Percentiles rank a stretch among this genome's conserved stretches.
These are phyloP conservation scores for Saccharomyces kudriavzevii DNA, from an alignment of 805 yeast species.

Conservation along the genomic window DNA sequence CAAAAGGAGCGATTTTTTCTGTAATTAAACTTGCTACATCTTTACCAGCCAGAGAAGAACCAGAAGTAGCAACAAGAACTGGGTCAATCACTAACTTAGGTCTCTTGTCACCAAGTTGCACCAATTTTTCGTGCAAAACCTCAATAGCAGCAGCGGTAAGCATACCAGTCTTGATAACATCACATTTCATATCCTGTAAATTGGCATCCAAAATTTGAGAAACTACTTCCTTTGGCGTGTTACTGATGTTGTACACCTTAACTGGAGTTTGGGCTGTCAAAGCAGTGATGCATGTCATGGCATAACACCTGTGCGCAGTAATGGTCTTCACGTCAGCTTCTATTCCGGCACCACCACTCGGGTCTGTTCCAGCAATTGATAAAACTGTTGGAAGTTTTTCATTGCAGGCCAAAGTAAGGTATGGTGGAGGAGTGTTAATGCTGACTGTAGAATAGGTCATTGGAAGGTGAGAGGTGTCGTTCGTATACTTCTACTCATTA, in stretches of 20 bases:
- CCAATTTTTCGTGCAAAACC: constrained; percentile 35
- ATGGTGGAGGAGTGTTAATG: constrained; percentile 29
- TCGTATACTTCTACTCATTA: neutral
- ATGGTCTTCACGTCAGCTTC: constrained; percentile 83
- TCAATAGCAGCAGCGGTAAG: constrained; percentile 47
- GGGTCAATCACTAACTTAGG: constrained; percentile 64
- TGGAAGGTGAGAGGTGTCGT: neutral
- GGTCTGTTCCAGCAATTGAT: constrained; percentile 67
- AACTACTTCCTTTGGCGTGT: constrained; percentile 39
- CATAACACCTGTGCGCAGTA: constrained; percentile 67
- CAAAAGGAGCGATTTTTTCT: constrained; percentile 40
- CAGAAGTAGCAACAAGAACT: constrained; percentile 77
- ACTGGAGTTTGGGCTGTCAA: constrained; percentile 68
- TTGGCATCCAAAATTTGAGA: constrained; percentile 43
- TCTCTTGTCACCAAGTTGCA: constrained; percentile 21
- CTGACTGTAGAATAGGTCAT: constrained; percentile 5
- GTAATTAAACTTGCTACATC: constrained; percentile 34
- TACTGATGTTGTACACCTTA: constrained; percentile 35
- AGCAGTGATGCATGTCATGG: constrained; percentile 68
- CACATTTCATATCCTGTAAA: constrained; percentile 51
- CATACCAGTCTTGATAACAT: constrained; percentile 78
- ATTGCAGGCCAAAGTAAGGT: constrained; percentile 16
- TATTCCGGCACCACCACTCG: constrained; percentile 87
- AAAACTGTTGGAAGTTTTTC: constrained; percentile 35
- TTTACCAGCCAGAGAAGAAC: constrained; percentile 46